phyloP scores from a whole-genome alignment of 1,284 basidiomycete species.

The Thelephora terrestris region DNA sequence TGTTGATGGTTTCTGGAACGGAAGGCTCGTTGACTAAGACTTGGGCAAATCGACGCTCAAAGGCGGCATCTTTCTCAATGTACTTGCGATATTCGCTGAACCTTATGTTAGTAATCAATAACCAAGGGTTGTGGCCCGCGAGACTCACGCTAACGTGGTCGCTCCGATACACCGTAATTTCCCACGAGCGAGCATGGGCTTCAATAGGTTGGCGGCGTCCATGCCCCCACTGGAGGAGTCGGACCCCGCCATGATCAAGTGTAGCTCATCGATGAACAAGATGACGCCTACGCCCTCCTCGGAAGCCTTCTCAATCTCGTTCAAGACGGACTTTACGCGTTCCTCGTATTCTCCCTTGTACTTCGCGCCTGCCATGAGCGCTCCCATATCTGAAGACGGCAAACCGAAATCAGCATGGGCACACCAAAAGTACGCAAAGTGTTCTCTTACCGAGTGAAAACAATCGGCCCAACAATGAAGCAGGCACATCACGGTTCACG shows the following conservation, averaged over 20 bases:
- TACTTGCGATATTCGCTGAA: slow-evolving; percentile 80
- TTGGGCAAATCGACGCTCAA: slow-evolving; percentile 93
- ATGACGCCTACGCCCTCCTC: slow-evolving; percentile 82
- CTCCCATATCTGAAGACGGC: slow-evolving; percentile 65
- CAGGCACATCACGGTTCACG: slow-evolving; percentile 90
- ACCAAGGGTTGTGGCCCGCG: background rate
- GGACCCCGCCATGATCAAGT: slow-evolving; percentile 84
- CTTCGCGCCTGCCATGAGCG: slow-evolving; percentile 92
- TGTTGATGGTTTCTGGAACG: slow-evolving; percentile 88
- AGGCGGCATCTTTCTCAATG: slow-evolving; percentile 91
- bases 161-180: slow-evolving; percentile 89
- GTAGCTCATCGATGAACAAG: slow-evolving; percentile 92
- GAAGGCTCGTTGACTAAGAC: slow-evolving; percentile 90
- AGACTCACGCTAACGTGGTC: slow-evolving; percentile 64
- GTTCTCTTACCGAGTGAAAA: slow-evolving; percentile 42
- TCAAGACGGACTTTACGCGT: slow-evolving; percentile 86
- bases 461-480: slow-evolving; percentile 76
- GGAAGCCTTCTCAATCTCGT: slow-evolving; percentile 88
- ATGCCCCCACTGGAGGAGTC: slow-evolving; percentile 70
- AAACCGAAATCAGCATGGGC: no score
- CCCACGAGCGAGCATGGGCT: slow-evolving; percentile 84
- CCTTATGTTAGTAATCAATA: background rate
- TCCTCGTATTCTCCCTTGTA: slow-evolving; percentile 98
- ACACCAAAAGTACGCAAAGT: background rate
- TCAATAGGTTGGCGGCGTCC: slow-evolving; percentile 86